These are phyloP conservation scores for Chalciporus pseudorubinellus DNA, from an alignment of 768 basidiomycete genomes.

Conservation along the genomic window DNA sequence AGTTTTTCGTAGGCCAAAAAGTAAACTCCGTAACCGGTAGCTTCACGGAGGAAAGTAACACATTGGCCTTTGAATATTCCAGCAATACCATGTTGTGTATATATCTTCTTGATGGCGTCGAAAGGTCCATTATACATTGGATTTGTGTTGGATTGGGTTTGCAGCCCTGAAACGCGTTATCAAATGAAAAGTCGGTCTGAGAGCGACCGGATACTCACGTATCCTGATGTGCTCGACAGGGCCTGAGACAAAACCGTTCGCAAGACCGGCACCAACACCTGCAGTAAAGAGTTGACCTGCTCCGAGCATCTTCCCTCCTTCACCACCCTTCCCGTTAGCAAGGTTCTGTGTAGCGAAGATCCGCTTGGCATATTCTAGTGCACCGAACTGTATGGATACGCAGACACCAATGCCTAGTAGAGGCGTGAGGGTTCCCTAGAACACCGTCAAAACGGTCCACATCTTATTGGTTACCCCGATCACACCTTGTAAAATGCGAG, in stretches of 20 bases:
- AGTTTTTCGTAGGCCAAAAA: constrained; percentile 93
- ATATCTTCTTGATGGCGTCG: constrained; percentile 87
- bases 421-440: constrained; percentile 85
- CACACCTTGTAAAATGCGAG: constrained; percentile 91
- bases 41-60: constrained; percentile 83
- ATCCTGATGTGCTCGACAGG: constrained; percentile 99
- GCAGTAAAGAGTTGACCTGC: constrained; percentile 66
- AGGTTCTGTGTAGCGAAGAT: constrained; percentile 66
- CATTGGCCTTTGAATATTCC: constrained; percentile 94
- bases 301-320: constrained; percentile 58
- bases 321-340: constrained; percentile 56
- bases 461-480: neutral
- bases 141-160: constrained; percentile 83
- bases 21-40: constrained; percentile 80
- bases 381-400: constrained; percentile 95
- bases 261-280: constrained; percentile 83
- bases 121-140: constrained; percentile 78
- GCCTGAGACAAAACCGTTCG: constrained; percentile 90
- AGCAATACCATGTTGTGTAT: constrained; percentile 65
- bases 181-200: neutral
- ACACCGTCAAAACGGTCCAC: constrained; percentile 1
- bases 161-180: constrained; percentile 58
- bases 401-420: constrained; percentile 90
- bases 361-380: constrained; percentile 82
- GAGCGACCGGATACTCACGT: constrained; percentile 14